A percentile compares a stretch with the other conserved stretches of the same genome.
Conservation (phyloP, 225 moss, liverwort and hornwort species). For the Marchantia paleacea region DNA sequence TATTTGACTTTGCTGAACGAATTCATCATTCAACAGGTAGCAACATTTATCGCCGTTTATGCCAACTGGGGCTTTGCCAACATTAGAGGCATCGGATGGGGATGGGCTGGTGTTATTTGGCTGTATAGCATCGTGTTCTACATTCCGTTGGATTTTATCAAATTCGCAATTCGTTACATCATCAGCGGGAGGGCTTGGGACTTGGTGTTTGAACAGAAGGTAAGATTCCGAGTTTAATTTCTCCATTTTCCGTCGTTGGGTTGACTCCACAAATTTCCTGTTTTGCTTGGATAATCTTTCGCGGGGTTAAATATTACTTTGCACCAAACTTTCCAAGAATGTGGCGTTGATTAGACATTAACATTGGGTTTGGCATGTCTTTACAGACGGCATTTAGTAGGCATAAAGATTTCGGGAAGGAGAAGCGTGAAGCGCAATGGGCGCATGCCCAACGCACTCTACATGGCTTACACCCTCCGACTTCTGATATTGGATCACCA, state of each 20-base stretch:
- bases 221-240: neutral
- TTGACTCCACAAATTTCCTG: neutral
- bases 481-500: slow-evolving; percentile 23
- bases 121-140: slow-evolving; percentile 47
- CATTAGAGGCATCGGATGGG: slow-evolving; percentile 60
- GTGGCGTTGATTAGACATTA: neutral
- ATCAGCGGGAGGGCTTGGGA: slow-evolving; percentile 70
- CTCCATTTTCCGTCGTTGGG: neutral
- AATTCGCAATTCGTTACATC: slow-evolving; percentile 60
- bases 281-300: no score
- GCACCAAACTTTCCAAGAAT: no score
- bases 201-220: slow-evolving; percentile 36
- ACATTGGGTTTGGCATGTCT: neutral
- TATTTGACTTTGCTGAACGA: no score
- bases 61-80: slow-evolving; percentile 54
- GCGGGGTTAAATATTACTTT: neutral
- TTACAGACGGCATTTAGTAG: slow-evolving; percentile 63
- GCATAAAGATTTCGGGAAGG: slow-evolving; percentile 75
- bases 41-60: slow-evolving; percentile 59
- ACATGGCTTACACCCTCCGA: slow-evolving; percentile 72
- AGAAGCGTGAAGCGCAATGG: slow-evolving; percentile 76
- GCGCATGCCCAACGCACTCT: slow-evolving; percentile 72
- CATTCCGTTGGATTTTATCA: slow-evolving; percentile 55
- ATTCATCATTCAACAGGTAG: slow-evolving; percentile 32
- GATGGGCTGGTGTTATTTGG: slow-evolving; percentile 69